Evolutionary conservation across 2,329 filamentous ascomycete genomes (phyloP).

Genomic region (Fusarium annulatum): DNA sequence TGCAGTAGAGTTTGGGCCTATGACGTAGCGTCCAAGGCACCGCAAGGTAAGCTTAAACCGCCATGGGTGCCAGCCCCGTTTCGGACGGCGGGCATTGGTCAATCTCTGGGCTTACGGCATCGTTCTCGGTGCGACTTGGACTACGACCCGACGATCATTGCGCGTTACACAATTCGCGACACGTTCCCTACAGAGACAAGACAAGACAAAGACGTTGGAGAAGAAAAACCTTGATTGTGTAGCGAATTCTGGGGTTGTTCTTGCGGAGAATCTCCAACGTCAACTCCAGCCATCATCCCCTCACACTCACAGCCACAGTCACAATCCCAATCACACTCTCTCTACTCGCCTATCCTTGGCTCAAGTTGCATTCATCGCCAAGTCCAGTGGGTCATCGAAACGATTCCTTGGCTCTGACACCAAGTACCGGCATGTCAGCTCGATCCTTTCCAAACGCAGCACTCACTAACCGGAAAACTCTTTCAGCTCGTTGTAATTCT

Average conservation of each 20-base stretch:
- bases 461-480: neutral
- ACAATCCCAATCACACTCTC: neutral
- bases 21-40: slow-evolving; percentile 43
- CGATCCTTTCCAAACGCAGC: neutral
- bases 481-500: neutral
- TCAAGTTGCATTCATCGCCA: slow-evolving; percentile 23
- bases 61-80: slow-evolving; percentile 20
- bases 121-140: slow-evolving; percentile 36
- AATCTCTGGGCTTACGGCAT: slow-evolving; percentile 35
- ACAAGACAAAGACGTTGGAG: neutral
- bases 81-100: neutral
- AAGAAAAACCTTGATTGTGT: slow-evolving; percentile 22
- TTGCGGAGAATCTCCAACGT: slow-evolving; percentile 9
- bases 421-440: slow-evolving; percentile 17
- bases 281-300: neutral
- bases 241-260: slow-evolving; percentile 24
- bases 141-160: slow-evolving; percentile 27
- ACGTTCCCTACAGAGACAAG: neutral
- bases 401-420: slow-evolving; percentile 18
- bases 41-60: slow-evolving; percentile 43
- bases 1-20: neutral
- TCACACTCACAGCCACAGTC: neutral
- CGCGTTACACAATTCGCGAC: neutral
- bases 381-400: slow-evolving; percentile 18
- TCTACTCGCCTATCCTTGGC: neutral